These are phyloP conservation scores for Cetraspora pellucida DNA, from an alignment of 192 early-diverging fungal species.

Conservation along the genomic window DNA sequence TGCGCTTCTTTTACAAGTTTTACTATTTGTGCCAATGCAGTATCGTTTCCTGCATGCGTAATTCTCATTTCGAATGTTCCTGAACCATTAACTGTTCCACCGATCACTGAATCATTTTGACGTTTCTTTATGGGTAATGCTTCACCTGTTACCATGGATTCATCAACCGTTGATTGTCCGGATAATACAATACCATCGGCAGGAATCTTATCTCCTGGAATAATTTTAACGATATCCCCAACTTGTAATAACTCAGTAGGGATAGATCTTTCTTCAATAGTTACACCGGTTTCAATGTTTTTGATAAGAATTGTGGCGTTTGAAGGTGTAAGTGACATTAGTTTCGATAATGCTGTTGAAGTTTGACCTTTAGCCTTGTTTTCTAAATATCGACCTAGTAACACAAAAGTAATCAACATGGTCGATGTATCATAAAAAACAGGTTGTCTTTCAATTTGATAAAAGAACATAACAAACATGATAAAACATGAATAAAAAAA, in stretches of 20 bases:
- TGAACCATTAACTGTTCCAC: conserved; percentile 93
- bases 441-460: conserved; percentile 59
- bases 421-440: conserved; percentile 94
- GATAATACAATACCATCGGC: conserved; percentile 80
- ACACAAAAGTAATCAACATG: conserved; percentile 92
- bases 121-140: conserved; percentile 75
- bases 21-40: conserved; percentile 90
- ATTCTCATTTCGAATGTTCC: conserved; percentile 88
- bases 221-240: conserved; percentile 79
- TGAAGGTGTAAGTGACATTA: conserved; percentile 85
- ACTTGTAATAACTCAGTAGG: conserved; percentile 83
- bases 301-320: conserved; percentile 61
- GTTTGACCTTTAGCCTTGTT: conserved; percentile 95
- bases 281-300: conserved; percentile 48
- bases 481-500: conserved; percentile 82
- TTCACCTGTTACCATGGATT: conserved; percentile 96
- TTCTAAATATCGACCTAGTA: conserved; percentile 89
- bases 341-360: conserved; percentile 81
- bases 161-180: conserved; percentile 84
- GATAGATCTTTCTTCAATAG: conserved; percentile 70
- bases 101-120: conserved; percentile 70
- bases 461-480: conserved; percentile 63
- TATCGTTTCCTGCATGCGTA: conserved; percentile 85
- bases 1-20: conserved; percentile 92
- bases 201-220: conserved; percentile 93